Conservation (phyloP, 495 filamentous ascomycete species). For the Daldinia concentrica region DNA sequence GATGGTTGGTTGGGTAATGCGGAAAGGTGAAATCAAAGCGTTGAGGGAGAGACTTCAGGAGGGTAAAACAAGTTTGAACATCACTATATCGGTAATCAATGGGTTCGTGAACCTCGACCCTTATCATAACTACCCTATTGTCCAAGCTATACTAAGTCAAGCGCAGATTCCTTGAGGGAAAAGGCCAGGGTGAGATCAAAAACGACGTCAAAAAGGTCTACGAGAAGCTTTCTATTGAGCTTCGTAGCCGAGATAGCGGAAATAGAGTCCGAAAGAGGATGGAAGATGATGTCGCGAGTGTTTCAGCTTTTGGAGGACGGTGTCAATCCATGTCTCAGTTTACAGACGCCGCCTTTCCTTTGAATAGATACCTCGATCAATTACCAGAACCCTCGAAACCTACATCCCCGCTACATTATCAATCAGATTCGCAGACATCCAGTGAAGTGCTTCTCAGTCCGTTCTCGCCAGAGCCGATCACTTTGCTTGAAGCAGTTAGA, state of each 20-base stretch:
- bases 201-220: constrained; percentile 29
- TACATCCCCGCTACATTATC: not conserved
- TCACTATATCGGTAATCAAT: constrained; percentile 29
- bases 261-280: constrained; percentile 23
- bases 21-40: constrained; percentile 21
- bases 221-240: constrained; percentile 20
- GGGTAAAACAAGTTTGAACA: constrained; percentile 32
- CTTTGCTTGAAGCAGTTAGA: constrained; percentile 23
- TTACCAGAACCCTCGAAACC: not conserved
- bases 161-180: constrained; percentile 31
- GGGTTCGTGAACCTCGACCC: constrained; percentile 13
- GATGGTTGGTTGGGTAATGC: constrained; percentile 28
- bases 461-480: constrained; percentile 7
- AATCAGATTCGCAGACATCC: not conserved
- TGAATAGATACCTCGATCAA: constrained; percentile 21
- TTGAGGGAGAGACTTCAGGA: constrained; percentile 35
- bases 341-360: constrained; percentile 5
- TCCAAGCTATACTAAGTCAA: not conserved
- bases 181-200: constrained; percentile 38
- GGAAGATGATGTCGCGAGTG: constrained; percentile 36
- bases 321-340: constrained; percentile 18
- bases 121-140: not conserved
- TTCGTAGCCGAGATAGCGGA: constrained; percentile 17
- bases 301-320: constrained; percentile 25
- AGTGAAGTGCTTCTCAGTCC: constrained; percentile 10